Percentiles rank a stretch among this genome's conserved stretches.
Conservation (phyloP, 2,329 filamentous ascomycete genomes). For the Davidsoniella eucalypti region DNA sequence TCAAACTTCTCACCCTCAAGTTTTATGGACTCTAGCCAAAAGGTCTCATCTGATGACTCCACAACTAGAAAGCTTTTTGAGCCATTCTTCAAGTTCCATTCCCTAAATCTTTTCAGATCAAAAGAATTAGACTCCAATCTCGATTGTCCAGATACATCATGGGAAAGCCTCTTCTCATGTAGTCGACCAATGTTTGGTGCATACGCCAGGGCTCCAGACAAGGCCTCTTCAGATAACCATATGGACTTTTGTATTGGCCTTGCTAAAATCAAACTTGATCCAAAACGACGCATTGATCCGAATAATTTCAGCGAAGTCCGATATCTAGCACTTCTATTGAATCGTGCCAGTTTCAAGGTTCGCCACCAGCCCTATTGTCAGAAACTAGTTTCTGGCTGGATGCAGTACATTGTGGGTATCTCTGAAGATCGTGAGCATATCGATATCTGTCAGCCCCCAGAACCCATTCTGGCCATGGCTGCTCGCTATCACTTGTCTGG, state of each 20-base stretch:
- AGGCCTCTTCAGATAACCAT: no score
- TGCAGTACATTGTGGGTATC: neutral
- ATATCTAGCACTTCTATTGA: neutral
- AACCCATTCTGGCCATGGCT: neutral
- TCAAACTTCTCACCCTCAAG: neutral
- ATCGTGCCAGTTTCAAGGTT: neutral
- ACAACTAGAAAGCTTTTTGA: neutral
- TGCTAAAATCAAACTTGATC: no score
- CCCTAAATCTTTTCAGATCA: no score
- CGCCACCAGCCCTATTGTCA: neutral
- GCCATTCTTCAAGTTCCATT: neutral
- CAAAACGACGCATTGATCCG: no score
- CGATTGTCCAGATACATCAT: no score
- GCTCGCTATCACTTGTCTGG: neutral
- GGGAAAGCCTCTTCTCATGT: no score
- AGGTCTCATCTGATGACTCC: neutral
- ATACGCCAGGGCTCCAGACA: no score
- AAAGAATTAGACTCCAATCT: no score
- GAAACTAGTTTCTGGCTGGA: neutral
- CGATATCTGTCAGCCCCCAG: neutral
- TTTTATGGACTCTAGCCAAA: neutral
- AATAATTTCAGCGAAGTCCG: neutral
- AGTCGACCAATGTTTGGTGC: no score
- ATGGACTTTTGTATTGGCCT: no score
- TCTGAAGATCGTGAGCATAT: neutral